A percentile compares a stretch with the other conserved stretches of the same genome.
These are phyloP conservation scores for Rhododendron mucronatum DNA, from an alignment of 148 eudicot species.

Conservation along the genomic window DNA sequence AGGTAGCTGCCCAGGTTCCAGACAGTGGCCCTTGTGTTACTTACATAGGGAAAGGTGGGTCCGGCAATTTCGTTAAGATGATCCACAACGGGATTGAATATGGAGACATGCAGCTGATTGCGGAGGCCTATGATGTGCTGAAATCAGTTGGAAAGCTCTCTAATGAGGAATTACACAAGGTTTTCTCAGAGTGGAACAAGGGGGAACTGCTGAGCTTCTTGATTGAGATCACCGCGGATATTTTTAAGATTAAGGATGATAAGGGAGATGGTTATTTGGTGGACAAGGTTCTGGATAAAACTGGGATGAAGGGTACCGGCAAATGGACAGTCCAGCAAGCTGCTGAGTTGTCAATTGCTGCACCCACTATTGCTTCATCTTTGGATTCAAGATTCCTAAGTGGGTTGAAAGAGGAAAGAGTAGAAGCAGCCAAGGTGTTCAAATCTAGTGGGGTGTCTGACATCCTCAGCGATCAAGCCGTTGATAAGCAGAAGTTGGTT, in stretches of 20 bases:
- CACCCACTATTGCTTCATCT: constrained; percentile 84
- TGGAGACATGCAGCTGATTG: constrained; percentile 89
- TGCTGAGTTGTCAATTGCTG: constrained; percentile 80
- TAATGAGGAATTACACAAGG: constrained; percentile 67
- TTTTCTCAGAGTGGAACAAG: constrained; percentile 82
- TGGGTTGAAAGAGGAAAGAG: constrained; percentile 81
- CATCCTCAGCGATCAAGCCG: constrained; percentile 46
- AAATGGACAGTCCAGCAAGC: constrained; percentile 98
- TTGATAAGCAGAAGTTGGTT: constrained; percentile 64
- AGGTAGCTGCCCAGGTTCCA: constrained; percentile 87
- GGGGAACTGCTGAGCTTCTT: constrained; percentile 90
- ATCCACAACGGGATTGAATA: constrained; percentile 87
- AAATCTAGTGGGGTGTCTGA: constrained; percentile 57
- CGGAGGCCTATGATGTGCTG: constrained; percentile 89
- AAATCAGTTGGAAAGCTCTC: constrained; percentile 87
- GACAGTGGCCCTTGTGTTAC: constrained; percentile 95
- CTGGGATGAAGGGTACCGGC: constrained; percentile 95
- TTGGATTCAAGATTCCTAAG: constrained; percentile 84
- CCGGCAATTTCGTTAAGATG: constrained; percentile 88
- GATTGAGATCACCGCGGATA: constrained; percentile 85
- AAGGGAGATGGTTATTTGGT: constrained; percentile 77
- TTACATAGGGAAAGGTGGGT: constrained; percentile 82
- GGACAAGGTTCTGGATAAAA: constrained; percentile 83
- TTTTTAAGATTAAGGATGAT: constrained; percentile 75
- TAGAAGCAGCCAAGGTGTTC: constrained; percentile 71